phyloP scores from a whole-genome alignment of 805 yeast species.

The Jamesozyma piceae region DNA sequence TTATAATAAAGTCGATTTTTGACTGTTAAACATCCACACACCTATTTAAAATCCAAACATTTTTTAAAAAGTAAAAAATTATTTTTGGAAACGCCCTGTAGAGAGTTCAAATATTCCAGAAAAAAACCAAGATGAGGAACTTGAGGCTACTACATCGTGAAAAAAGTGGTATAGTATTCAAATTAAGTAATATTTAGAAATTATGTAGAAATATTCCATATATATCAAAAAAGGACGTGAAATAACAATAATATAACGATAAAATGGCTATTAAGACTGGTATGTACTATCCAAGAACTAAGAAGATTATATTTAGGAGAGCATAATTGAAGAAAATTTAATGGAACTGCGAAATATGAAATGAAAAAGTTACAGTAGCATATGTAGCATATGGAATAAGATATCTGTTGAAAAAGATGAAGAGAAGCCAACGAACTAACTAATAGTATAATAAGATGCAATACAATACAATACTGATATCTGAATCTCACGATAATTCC shows the following conservation, averaged over 20 bases:
- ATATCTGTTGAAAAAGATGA: no score
- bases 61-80: not conserved
- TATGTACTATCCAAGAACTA: conserved; percentile 8
- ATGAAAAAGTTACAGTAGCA: no score
- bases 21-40: not conserved
- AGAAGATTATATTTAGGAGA: no score
- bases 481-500: no score
- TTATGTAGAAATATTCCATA: not conserved
- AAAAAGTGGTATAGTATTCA: not conserved
- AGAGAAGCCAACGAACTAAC: no score
- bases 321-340: no score
- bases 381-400: no score
- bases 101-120: no score
- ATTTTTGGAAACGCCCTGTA: not conserved
- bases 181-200: not conserved
- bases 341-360: not conserved
- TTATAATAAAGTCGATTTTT: not conserved
- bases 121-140: no score
- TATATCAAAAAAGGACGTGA: not conserved
- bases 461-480: no score
- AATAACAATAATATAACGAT: conserved; percentile 11
- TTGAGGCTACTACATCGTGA: no score
- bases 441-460: no score
- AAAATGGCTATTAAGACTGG: conserved; percentile 49
- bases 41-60: not conserved